Evolutionary conservation across 2,329 filamentous ascomycete species (phyloP).

Genomic region (Scedosporium boydii): DNA sequence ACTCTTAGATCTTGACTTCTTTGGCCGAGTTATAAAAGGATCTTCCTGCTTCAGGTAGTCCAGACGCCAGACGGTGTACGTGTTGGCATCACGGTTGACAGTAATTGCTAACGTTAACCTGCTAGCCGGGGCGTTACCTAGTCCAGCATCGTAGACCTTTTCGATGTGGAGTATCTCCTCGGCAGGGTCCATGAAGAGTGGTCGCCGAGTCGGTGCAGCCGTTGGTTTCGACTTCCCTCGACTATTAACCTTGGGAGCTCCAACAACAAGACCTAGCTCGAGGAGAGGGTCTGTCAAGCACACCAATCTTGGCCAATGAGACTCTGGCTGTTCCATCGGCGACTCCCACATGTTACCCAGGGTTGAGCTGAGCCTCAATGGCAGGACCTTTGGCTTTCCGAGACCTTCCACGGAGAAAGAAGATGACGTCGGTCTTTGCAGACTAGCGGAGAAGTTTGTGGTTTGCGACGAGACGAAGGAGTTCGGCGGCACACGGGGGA

Average conservation of each 20-base stretch:
- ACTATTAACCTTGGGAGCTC: constrained; percentile 35
- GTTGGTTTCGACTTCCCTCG: constrained; percentile 13
- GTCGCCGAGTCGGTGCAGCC: constrained; percentile 29
- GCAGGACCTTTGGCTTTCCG: constrained; percentile 44
- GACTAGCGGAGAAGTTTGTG: constrained; percentile 18
- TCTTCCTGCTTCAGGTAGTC: constrained; percentile 65
- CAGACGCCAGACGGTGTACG: constrained; percentile 79
- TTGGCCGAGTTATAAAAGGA: constrained; percentile 35
- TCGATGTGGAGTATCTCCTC: constrained; percentile 84
- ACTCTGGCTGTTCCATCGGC: constrained; percentile 40
- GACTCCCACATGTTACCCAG: constrained; percentile 50
- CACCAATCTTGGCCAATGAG: constrained; percentile 66
- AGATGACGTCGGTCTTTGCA: constrained; percentile 22
- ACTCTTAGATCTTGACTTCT: constrained; percentile 34
- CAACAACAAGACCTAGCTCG: constrained; percentile 76
- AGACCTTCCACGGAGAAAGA: constrained; percentile 48
- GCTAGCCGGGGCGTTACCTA: constrained; percentile 25
- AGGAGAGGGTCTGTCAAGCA: constrained; percentile 77
- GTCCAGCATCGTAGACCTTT: constrained; percentile 47
- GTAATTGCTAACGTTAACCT: constrained; percentile 70
- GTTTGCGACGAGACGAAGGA: constrained; percentile 70
- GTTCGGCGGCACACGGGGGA: constrained; percentile 62
- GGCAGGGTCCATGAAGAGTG: constrained; percentile 56
- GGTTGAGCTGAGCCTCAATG: constrained; percentile 40
- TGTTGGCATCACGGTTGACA: constrained; percentile 63